Base-by-base conservation (phyloP, 805 yeast species). In the Ascoidea rubescens region DNA sequence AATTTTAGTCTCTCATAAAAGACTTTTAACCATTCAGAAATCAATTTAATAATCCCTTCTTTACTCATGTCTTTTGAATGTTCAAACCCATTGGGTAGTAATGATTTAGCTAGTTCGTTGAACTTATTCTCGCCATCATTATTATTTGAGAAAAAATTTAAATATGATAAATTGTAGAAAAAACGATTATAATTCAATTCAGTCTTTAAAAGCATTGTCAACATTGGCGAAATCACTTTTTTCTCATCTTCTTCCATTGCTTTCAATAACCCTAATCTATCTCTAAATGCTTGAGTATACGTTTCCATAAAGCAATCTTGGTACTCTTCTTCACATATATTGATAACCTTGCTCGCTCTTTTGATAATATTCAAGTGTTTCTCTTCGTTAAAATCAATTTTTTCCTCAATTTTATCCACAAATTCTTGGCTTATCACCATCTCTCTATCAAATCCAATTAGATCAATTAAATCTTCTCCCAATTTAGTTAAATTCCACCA, bases 401-500 rank as follows among this genome's bases (percentile, higher is more conserved):
- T 47, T 5, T 52, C 46, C 12, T 46, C 47, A 5, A 64, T 64
- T 47, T 74, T 73, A 46, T 74, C 70, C 10, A 84, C 62, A 7
- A 77, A 62, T 14, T 71, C 70, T 1, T 75, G 70, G 3, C 28
- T 21, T 3, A 21, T 21, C 28, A 21, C 28, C 28, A 21, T 21
- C 28, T 21, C 28, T 21, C 28, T 21, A 0, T 85, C 88, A 4
- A 84, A 82, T 8, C 96, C 96, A 43, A 90, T 70, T 28, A 90
- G 70, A 61, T 86, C 89, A 0, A 88, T 90, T 55, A 93, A 63
- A 51, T 83, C 80, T 63, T 93, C 96, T 2, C 91, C 96, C 21
- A 90, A 70, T 56, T 91, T 77, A 1, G 86, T 78, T 62, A 91
- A 71, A 64, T 91, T 93, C 95, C 96, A 91, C 95, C 96, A 88